Evolutionary conservation across 768 basidiomycete species (phyloP).

Genomic region (Podaxis mareebaensis): DNA sequence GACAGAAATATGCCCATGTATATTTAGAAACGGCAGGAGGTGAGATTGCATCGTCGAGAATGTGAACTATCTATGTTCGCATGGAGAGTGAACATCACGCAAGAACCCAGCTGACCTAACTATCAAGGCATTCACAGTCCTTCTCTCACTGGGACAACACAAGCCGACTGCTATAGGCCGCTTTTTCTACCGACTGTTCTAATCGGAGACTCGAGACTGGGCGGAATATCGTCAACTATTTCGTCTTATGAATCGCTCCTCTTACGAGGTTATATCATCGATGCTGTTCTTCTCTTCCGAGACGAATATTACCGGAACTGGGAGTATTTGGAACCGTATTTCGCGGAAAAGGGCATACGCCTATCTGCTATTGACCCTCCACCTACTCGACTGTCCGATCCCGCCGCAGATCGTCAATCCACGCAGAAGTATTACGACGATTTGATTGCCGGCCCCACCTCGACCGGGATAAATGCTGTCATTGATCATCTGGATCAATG

Average conservation of each 20-base stretch:
- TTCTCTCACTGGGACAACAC: constrained; percentile 76
- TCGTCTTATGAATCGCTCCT: constrained; percentile 90
- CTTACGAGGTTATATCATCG: constrained; percentile 88
- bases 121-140: constrained; percentile 87
- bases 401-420: constrained; percentile 42
- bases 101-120: constrained; percentile 4
- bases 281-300: constrained; percentile 79
- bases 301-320: constrained; percentile 88
- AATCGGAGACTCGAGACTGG: constrained; percentile 85
- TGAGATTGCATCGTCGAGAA: constrained; percentile 35
- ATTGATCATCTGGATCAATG: constrained; percentile 60
- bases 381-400: constrained; percentile 48
- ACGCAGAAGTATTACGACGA: constrained; percentile 76
- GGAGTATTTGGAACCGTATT: constrained; percentile 80
- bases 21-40: constrained; percentile 97
- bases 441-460: constrained; percentile 36
- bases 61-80: constrained; percentile 17
- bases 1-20: constrained; percentile 48
- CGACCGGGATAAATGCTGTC: constrained; percentile 43
- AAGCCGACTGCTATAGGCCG: constrained; percentile 83
- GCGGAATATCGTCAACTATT: constrained; percentile 91
- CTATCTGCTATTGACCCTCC: constrained; percentile 58
- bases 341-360: constrained; percentile 66
- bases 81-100: constrained; percentile 5
- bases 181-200: constrained; percentile 87